Evolutionary conservation across 805 yeast genomes (phyloP).

Genomic region (Metschnikowia kunwiensis): DNA sequence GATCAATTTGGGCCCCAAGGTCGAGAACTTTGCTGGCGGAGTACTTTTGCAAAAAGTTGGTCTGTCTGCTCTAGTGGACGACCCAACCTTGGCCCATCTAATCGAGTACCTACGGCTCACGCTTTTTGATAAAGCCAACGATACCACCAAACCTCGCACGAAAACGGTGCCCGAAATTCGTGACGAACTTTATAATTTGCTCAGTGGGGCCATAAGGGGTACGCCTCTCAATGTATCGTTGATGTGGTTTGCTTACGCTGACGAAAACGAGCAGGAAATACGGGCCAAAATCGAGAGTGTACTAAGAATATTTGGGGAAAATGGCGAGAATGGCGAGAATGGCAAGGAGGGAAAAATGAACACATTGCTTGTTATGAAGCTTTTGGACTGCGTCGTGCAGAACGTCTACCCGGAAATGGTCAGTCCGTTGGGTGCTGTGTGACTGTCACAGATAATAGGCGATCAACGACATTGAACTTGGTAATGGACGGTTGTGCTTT

Average conservation of each 20-base stretch:
- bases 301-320: constrained; percentile 15
- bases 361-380: constrained; percentile 20
- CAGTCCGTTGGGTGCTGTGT: too few relatives aligned
- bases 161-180: not conserved
- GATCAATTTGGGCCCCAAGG: constrained; percentile 2
- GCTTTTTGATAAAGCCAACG: constrained; percentile 14
- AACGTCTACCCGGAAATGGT: constrained; percentile 26
- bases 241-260: constrained; percentile 8
- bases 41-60: constrained; percentile 3
- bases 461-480: too few relatives aligned
- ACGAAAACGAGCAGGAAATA: constrained; percentile 20
- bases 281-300: constrained; percentile 16
- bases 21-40: constrained; percentile 9
- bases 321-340: not conserved
- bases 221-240: constrained; percentile 4
- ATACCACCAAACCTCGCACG: not conserved
- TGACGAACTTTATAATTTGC: constrained; percentile 2
- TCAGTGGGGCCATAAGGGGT: not conserved
- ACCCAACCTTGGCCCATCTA: constrained; percentile 14
- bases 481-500: too few relatives aligned
- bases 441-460: too few relatives aligned
- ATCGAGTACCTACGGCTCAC: constrained; percentile 15
- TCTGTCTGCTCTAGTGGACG: constrained; percentile 10
- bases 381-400: constrained; percentile 23
- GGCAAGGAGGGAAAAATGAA: constrained; percentile 19